phyloP scores from a whole-genome alignment of 805 yeast species.

The Kodamaea kakaduensis region DNA sequence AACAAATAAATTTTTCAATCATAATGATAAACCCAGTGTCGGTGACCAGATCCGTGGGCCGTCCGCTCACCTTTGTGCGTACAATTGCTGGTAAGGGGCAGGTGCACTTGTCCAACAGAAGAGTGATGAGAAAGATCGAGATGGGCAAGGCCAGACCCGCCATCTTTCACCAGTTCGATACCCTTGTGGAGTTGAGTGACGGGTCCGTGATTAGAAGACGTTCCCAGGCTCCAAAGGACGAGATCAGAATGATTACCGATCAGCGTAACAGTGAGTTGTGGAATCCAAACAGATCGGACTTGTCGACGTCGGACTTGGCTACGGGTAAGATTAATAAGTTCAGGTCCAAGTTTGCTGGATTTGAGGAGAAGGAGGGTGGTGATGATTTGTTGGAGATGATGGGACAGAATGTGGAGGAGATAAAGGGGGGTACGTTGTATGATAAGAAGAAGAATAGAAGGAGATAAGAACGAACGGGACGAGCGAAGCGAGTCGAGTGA shows the following conservation, averaged over 20 bases:
- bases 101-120: constrained; percentile 41
- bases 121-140: constrained; percentile 66
- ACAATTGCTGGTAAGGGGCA: constrained; percentile 28
- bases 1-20: too few species aligned
- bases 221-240: constrained; percentile 84
- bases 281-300: constrained; percentile 83
- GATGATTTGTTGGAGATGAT: constrained; percentile 49
- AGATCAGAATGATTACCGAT: constrained; percentile 80
- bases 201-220: constrained; percentile 85
- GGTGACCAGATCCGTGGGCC: neutral
- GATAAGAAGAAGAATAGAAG: constrained; percentile 44
- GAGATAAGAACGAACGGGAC: constrained; percentile 20
- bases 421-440: constrained; percentile 51
- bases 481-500: constrained; percentile 8
- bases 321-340: constrained; percentile 77
- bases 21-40: neutral
- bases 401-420: constrained; percentile 53
- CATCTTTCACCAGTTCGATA: constrained; percentile 85
- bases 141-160: constrained; percentile 92
- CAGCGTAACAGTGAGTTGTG: constrained; percentile 83
- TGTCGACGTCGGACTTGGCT: constrained; percentile 70
- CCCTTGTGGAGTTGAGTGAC: constrained; percentile 85
- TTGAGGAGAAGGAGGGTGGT: constrained; percentile 26
- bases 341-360: constrained; percentile 60
- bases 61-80: constrained; percentile 8